Base-by-base conservation (phyloP, 352 stramenopile genomes). In the Phytopythium aichiense region DNA sequence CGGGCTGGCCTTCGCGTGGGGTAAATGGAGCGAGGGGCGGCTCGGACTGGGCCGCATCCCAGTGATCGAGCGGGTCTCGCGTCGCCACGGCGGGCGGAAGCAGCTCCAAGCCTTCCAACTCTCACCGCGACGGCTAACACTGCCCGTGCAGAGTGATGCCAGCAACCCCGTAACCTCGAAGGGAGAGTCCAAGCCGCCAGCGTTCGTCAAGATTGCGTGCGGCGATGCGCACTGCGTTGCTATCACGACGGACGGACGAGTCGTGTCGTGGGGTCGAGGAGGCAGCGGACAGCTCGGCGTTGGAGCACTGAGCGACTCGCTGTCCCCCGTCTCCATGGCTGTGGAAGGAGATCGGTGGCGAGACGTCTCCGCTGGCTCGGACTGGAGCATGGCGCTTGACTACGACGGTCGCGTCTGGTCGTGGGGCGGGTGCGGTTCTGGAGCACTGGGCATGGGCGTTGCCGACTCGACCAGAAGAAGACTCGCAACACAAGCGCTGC, bases 201-300 rank as follows among this genome's bases (percentile, higher is more conserved):
- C 40, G 61, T 78, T 75, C 23, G 45, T 31, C 22, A 86, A 84
- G 60, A 46, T 96, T 7, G 59, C 65, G n/a, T 92, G 78, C 54
- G 88, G 87, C 2, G 78, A 91, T 51, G 89, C 81, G 6, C 90
- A 97, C 62, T 94, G 85, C 13, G 54, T 94, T 20, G 86, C 73
- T 5, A 54, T 97, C 2, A 84, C 80, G 4, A 63, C 23, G 20
- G 56, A 69, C 28, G 81, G 88, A 6, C 64, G 74, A 11, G 56
- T 95, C 0, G 82, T 83, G n/a, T 82, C 86, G 4, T 96, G 87
- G 88, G 91, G 91, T 2, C 61, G 75, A 33, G 91, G 91, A 18
- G 69, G 71, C 22, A 88, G 89, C 57, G 91, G 91, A 0, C 78
- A 95, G 37, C 82, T 96, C 9, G 90, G 91, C 12, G 74, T 86